These are phyloP conservation scores for Acacia crassicarpa DNA, from an alignment of 306 rosid species.

Conservation along the genomic window DNA sequence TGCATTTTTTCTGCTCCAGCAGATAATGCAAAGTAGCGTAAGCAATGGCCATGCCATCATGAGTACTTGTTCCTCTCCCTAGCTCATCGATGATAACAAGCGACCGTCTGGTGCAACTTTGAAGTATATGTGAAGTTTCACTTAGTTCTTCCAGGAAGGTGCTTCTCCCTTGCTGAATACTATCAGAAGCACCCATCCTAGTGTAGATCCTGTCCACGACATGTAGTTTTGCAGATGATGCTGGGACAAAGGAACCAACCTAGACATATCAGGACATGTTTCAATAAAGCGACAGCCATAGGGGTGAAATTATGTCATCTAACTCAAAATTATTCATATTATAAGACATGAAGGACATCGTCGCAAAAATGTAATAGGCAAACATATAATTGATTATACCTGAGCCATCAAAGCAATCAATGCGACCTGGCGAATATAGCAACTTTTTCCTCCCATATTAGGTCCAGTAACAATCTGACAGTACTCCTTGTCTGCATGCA, in stretches of 20 bases:
- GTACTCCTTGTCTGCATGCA: slow-evolving; percentile 65
- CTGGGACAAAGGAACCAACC: slow-evolving; percentile 98
- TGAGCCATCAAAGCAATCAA: slow-evolving; percentile 91
- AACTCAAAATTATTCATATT: neutral
- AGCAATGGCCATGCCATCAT: slow-evolving; percentile 92
- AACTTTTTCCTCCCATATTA: slow-evolving; percentile 98
- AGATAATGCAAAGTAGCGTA: slow-evolving; percentile 83
- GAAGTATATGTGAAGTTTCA: slow-evolving; percentile 81
- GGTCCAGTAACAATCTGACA: slow-evolving; percentile 98
- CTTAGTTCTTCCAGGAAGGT: slow-evolving; percentile 91
- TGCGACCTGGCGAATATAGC: slow-evolving; percentile 98
- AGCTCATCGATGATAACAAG: slow-evolving; percentile 92
- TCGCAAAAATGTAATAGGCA: slow-evolving; percentile 13
- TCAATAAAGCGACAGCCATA: slow-evolving; percentile 29
- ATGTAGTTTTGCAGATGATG: slow-evolving; percentile 76
- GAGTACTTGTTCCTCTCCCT: slow-evolving; percentile 98
- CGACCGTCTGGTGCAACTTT: slow-evolving; percentile 63
- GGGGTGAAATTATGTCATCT: slow-evolving; percentile 5
- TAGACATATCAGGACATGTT: slow-evolving; percentile 50
- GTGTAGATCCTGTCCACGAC: slow-evolving; percentile 87
- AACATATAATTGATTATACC: slow-evolving; percentile 49
- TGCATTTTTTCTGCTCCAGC: slow-evolving; percentile 63
- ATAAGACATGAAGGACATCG: neutral
- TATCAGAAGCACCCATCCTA: slow-evolving; percentile 97
- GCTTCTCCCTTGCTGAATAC: slow-evolving; percentile 92